Percentiles rank a stretch among this genome's conserved stretches.
Evolutionary conservation across 305 asterid species (phyloP).

Genomic region (Coffea humblotiana): DNA sequence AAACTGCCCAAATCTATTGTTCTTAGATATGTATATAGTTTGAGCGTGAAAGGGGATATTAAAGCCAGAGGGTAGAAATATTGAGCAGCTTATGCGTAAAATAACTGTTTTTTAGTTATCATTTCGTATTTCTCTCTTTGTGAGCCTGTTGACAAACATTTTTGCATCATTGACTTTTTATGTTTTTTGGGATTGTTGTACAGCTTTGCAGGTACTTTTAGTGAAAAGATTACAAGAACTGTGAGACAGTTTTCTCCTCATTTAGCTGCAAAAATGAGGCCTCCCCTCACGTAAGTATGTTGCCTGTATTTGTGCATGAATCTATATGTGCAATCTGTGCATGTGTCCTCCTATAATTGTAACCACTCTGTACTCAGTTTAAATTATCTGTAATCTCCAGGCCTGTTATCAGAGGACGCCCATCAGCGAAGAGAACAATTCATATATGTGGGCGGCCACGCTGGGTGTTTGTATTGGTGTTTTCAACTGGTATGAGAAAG

Average conservation of each 20-base stretch:
- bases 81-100: neutral
- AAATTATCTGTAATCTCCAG: constrained; percentile 37
- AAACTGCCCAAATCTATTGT: neutral
- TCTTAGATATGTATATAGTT: neutral
- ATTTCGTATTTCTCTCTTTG: neutral
- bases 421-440: constrained; percentile 79
- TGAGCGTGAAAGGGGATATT: neutral
- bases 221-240: constrained; percentile 88
- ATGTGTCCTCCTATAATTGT: neutral
- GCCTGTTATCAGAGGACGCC: constrained; percentile 98
- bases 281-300: constrained; percentile 71
- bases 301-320: neutral
- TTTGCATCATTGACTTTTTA: constrained; percentile 13
- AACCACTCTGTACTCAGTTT: neutral
- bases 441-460: constrained; percentile 93
- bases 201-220: constrained; percentile 95
- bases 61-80: neutral
- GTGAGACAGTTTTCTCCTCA: constrained; percentile 94
- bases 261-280: constrained; percentile 98
- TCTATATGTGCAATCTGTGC: neutral
- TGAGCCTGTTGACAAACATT: neutral
- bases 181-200: constrained; percentile 30
- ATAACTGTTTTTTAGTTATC: neutral
- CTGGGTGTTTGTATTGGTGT: constrained; percentile 74
- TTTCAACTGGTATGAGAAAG: constrained; percentile 47